Conservation (phyloP, 176 grass and related monocot species). For the Puya raimondii region DNA sequence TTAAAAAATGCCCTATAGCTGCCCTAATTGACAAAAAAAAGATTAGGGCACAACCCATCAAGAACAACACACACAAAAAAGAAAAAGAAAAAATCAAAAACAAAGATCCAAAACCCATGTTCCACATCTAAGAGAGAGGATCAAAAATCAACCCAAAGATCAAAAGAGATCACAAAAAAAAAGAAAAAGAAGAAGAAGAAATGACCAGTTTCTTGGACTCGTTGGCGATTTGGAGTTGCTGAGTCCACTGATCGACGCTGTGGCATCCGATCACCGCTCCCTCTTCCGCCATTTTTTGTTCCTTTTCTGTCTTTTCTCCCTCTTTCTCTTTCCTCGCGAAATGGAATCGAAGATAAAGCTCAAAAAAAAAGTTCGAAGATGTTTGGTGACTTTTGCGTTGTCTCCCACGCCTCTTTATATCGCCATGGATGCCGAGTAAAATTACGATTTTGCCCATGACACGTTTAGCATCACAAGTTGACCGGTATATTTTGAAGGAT, state of each 20-base stretch:
- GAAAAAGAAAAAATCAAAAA: not conserved
- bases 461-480: no score
- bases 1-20: no score
- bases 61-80: not conserved
- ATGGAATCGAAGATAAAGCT: not conserved
- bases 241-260: slow-evolving; percentile 31
- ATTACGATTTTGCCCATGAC: no score
- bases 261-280: slow-evolving; percentile 63
- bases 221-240: slow-evolving; percentile 32
- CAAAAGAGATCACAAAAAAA: not conserved
- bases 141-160: not conserved
- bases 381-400: no score
- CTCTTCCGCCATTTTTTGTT: slow-evolving; percentile 41
- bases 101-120: not conserved
- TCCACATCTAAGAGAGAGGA: not conserved
- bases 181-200: not conserved
- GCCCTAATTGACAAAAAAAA: not conserved
- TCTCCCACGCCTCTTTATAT: no score
- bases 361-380: no score
- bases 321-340: not conserved
- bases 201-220: slow-evolving; percentile 44
- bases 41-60: not conserved
- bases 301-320: not conserved
- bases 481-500: no score
- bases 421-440: no score